Evolutionary conservation across 177 flowering plant species (phyloP).

Genomic region (Vitis hybrid): DNA sequence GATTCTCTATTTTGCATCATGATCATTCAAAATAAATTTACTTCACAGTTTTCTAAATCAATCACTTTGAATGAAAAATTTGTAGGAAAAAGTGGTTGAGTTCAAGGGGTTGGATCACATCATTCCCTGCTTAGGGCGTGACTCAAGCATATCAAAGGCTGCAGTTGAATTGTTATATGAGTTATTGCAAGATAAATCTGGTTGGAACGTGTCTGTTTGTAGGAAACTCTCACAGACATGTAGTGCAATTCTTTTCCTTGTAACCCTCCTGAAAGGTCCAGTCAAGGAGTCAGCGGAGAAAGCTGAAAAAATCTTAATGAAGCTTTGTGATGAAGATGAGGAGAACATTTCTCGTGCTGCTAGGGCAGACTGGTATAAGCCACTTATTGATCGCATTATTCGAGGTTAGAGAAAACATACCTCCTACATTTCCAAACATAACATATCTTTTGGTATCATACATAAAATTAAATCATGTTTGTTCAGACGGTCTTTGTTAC

Average conservation of each 20-base stretch:
- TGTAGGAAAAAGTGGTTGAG: constrained; percentile 54
- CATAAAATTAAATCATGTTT: neutral
- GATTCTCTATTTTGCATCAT: neutral
- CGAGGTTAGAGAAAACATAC: constrained; percentile 40
- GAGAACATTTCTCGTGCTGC: constrained; percentile 51
- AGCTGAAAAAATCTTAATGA: constrained; percentile 49
- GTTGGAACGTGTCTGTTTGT: constrained; percentile 45
- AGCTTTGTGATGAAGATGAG: constrained; percentile 56
- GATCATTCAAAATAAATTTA: neutral
- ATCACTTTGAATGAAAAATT: constrained; percentile 3
- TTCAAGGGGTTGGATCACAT: constrained; percentile 49
- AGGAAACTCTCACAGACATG: constrained; percentile 43
- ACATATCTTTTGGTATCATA: neutral
- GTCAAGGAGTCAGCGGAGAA: constrained; percentile 48
- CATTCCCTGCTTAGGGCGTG: constrained; percentile 50
- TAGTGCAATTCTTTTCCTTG: constrained; percentile 50
- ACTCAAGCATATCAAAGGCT: constrained; percentile 40
- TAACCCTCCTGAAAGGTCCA: constrained; percentile 41
- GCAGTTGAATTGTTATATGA: constrained; percentile 62
- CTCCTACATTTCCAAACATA: neutral
- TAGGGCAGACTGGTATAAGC: constrained; percentile 56
- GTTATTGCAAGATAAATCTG: constrained; percentile 54
- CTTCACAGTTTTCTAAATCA: constrained; percentile 1
- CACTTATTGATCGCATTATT: constrained; percentile 46
- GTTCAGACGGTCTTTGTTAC: neutral